Conservation (phyloP, 345 rosid genomes). For the Populus davidiana region DNA sequence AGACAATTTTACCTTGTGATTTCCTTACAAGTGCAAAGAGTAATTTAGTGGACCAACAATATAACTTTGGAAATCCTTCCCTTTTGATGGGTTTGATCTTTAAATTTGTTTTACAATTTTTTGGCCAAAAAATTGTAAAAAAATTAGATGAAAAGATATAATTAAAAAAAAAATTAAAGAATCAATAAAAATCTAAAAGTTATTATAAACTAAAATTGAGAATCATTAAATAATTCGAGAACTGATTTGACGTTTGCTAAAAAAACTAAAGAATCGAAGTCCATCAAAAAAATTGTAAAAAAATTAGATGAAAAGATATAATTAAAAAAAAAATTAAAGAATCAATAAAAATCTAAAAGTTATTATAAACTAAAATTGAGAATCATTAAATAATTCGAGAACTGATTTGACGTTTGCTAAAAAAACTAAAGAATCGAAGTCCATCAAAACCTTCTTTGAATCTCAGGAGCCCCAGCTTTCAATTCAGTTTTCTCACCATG, state of each 20-base stretch:
- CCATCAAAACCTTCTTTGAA: neutral
- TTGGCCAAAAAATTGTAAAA: no score
- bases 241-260: no score
- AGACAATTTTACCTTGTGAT: no score
- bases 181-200: neutral
- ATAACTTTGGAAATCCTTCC: neutral
- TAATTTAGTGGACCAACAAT: neutral
- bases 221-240: neutral
- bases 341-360: neutral
- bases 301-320: no score
- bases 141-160: no score
- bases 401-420: neutral
- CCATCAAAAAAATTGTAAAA: no score
- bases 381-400: neutral
- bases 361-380: neutral
- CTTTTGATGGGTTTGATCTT: neutral
- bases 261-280: no score
- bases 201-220: neutral
- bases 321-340: no score
- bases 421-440: neutral
- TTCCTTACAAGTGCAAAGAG: no score
- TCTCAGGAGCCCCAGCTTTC: neutral
- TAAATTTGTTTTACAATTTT: no score
- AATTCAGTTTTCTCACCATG: neutral
- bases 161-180: no score